Evolutionary conservation across 176 grass and related monocot species (phyloP), one percentile per base, ranked within the genome.

Genomic region (Eragrostis curvula): DNA sequence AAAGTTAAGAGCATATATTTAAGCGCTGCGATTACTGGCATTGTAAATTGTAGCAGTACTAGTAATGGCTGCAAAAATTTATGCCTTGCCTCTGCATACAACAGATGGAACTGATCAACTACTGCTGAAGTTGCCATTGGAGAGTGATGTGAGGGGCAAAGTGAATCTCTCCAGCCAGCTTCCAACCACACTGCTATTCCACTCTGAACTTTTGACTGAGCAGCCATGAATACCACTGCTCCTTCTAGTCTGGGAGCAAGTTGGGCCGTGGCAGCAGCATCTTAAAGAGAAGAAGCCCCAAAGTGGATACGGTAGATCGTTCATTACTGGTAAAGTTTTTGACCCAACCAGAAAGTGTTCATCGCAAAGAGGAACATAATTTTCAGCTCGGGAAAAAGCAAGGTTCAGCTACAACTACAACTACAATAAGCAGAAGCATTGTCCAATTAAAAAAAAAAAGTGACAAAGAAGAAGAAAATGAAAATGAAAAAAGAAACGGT

Each of bases 201-300:
- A 65, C 13, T 20, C 24, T 61, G 58, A 61, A 56, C 48, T 58
- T 10, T 58, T 27, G 45, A 28, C 12, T 12, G 57, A 64, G 59
- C 20, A 51, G 32, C 56, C 75, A 85, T 79, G 75, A 78, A 64
- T 45, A 29, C 13, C 68, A 16, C 50, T 70, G 57, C 24, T 60
- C 12, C 55, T 20, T 1, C 32, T 36, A 36, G 32, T 36, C 32
- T 36, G 32, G 32, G 32, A 36, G 0, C 6, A 3, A 49, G 50
- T 7, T 42, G 9, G 52, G 15, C n/a, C 24, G 68, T 56, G 49
- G 41, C 20, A 48, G 23, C 43, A 5, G 28, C 16, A 48, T 18
- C 20, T 43, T 60, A 27, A 60, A 60, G n/a, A 25, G 57, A 60
- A 27, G 50, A 16, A 11, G 27, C 17, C 24, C 83, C 73, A 61